phyloP scores from a whole-genome alignment of 208 protist species.

The Lotmaria passim region DNA sequence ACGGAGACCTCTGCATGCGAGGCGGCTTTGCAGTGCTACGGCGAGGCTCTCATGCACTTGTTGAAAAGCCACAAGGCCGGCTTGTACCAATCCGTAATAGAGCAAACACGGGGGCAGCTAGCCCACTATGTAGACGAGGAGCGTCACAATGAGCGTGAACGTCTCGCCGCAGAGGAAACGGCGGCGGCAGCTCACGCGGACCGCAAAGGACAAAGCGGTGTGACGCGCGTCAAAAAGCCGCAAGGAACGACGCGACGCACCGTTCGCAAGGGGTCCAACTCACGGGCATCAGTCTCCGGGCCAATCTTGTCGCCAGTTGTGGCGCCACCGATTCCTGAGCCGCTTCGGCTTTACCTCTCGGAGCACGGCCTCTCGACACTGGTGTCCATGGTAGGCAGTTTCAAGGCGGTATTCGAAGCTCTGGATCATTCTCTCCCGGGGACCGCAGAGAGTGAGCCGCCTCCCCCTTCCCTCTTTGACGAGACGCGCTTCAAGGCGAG shows the following conservation, averaged over 20 bases:
- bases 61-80: not conserved
- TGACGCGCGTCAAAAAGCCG: not conserved
- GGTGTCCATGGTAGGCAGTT: conserved; percentile 10
- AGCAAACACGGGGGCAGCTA: conserved; percentile 13
- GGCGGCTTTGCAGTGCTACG: conserved; percentile 22
- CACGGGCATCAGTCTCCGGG: conserved; percentile 15
- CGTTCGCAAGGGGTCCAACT: conserved; percentile 11
- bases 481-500: conserved; percentile 18
- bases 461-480: conserved; percentile 31
- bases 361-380: conserved; percentile 27
- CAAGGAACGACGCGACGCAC: conserved; percentile 14
- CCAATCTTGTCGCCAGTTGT: conserved; percentile 2
- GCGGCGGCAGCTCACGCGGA: conserved; percentile 8
- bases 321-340: conserved; percentile 30
- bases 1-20: conserved; percentile 26
- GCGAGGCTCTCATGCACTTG: conserved; percentile 16
- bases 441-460: not conserved
- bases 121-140: conserved; percentile 25
- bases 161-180: conserved; percentile 16
- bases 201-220: conserved; percentile 7
- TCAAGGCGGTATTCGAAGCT: conserved; percentile 7
- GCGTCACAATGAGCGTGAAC: conserved; percentile 6
- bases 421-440: conserved; percentile 11
- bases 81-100: conserved; percentile 15
- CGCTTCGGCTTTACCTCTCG: conserved; percentile 28